Base-by-base conservation (phyloP, 257 asterid genomes). In the Gardenia jasminoides region DNA sequence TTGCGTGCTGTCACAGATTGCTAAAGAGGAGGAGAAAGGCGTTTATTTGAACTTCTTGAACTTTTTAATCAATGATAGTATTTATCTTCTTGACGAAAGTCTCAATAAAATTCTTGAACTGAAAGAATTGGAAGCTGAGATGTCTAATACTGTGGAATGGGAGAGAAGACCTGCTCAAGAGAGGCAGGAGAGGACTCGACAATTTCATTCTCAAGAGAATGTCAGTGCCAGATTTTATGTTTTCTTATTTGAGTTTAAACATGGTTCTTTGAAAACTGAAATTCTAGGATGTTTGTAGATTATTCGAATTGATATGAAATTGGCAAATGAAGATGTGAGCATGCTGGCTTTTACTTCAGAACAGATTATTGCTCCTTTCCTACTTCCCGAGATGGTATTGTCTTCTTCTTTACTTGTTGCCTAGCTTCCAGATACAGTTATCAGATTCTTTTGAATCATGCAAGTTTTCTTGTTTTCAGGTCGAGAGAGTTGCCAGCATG, bases 401-500 rank as follows among this genome's bases (percentile, higher is more conserved):
- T 68, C n/a, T 33, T 65, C 61, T 39, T 58, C 59, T 70, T 7
- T 52, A 71, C 70, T 61, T 4, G 43, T 31, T 52, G 26, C n/a
- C 61, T 54, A 30, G 52, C 20, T 72, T 68, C 8, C 19, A 26
- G 44, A 10, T 65, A 39, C 52, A 72, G 67, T 20, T 43, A 1
- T 52, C 31, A 31, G 9, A 76, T 33, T 44, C 41, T 36, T 48
- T 70, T 59, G 43, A 64, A 61, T 71, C 58, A 8, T 31, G 79
- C 24, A 72, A 78, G 13, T 66, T 54, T 69, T 77, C 54, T 74
- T 79, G 12, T 82, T 54, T 68, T 83, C 87, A 95, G 99, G 99
- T 96, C 73, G 99, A 93, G 76, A 92, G 99, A 88, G 95, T 96
- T 85, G 97, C 99, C 74, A 91, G 99, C 85, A 96, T 96, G 99